Evolutionary conservation across 305 asterid genomes (phyloP).

Genomic region (Striga hermonthica): DNA sequence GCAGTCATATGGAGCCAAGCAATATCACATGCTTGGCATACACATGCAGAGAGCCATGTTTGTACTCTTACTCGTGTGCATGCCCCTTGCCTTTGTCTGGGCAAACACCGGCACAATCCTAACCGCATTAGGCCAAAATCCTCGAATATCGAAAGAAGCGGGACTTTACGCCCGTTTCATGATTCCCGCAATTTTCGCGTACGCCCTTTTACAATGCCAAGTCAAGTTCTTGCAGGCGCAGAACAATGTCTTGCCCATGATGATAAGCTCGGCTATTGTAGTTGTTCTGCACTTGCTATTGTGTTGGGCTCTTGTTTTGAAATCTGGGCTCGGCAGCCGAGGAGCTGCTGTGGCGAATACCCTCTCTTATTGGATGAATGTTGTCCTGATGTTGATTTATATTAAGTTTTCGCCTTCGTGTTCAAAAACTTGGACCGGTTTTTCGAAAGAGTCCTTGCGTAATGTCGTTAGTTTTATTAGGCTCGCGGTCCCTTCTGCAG

Average conservation of each 20-base stretch:
- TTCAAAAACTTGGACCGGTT: slow-evolving; percentile 64
- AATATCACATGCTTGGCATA: slow-evolving; percentile 72
- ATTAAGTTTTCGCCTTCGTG: slow-evolving; percentile 63
- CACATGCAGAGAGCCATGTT: slow-evolving; percentile 80
- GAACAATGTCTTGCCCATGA: slow-evolving; percentile 69
- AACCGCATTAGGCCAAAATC: slow-evolving; percentile 62
- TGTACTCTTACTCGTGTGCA: slow-evolving; percentile 47
- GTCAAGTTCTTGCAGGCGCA: slow-evolving; percentile 73
- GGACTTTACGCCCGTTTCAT: slow-evolving; percentile 60
- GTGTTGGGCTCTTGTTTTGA: slow-evolving; percentile 71
- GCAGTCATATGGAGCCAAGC: slow-evolving; percentile 76
- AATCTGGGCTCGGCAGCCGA: slow-evolving; percentile 57
- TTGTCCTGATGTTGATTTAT: slow-evolving; percentile 44
- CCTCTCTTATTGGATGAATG: slow-evolving; percentile 66
- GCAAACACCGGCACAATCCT: slow-evolving; percentile 58
- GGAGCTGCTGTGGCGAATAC: slow-evolving; percentile 75
- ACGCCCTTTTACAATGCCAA: slow-evolving; percentile 67
- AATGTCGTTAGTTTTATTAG: slow-evolving; percentile 44
- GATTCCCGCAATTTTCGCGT: slow-evolving; percentile 68
- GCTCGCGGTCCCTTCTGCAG: slow-evolving; percentile 81
- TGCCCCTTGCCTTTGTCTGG: slow-evolving; percentile 69
- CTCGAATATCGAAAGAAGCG: slow-evolving; percentile 60
- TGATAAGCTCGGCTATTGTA: slow-evolving; percentile 62
- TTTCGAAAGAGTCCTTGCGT: slow-evolving; percentile 59
- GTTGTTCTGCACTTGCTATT: slow-evolving; percentile 45